A percentile compares a stretch with the other conserved stretches of the same genome.
These are phyloP conservation scores for Hyparrhenia diplandra DNA, from an alignment of 176 grass and related monocot species.

Conservation along the genomic window DNA sequence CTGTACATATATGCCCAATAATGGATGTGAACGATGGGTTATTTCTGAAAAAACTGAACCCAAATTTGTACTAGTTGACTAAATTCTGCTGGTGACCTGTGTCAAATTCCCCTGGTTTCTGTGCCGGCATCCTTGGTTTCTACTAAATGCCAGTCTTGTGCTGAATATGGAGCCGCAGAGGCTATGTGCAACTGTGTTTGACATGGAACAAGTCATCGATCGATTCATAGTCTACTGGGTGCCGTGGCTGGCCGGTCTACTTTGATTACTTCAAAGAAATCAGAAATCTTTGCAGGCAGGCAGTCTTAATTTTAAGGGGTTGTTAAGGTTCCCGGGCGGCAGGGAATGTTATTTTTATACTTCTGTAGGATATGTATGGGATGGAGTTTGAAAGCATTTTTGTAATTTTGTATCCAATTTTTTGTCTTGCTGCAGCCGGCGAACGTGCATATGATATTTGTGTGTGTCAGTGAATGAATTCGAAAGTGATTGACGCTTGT, in stretches of 20 bases:
- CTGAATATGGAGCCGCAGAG: background rate
- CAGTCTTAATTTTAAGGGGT: background rate
- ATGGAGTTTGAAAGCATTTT: background rate
- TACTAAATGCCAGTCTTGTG: background rate
- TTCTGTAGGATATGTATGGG: no score
- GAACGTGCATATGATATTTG: no score
- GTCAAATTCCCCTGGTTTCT: no score
- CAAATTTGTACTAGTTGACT: no score
- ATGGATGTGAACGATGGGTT: background rate
- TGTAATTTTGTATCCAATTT: background rate
- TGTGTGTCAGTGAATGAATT: background rate
- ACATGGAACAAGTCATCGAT: background rate
- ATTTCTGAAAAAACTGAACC: background rate
- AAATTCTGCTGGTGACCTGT: background rate
- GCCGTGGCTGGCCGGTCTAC: background rate
- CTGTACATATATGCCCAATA: background rate
- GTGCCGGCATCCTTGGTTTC: no score
- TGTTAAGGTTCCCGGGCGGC: background rate
- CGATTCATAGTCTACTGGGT: background rate
- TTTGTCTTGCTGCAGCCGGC: slow-evolving; percentile 8
- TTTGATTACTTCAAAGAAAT: background rate
- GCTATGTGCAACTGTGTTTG: background rate
- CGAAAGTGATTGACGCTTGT: background rate
- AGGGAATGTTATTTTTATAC: background rate
- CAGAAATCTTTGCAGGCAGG: background rate